Evolutionary conservation across 345 rosid species (phyloP).

Genomic region (Dimocarpus longan): DNA sequence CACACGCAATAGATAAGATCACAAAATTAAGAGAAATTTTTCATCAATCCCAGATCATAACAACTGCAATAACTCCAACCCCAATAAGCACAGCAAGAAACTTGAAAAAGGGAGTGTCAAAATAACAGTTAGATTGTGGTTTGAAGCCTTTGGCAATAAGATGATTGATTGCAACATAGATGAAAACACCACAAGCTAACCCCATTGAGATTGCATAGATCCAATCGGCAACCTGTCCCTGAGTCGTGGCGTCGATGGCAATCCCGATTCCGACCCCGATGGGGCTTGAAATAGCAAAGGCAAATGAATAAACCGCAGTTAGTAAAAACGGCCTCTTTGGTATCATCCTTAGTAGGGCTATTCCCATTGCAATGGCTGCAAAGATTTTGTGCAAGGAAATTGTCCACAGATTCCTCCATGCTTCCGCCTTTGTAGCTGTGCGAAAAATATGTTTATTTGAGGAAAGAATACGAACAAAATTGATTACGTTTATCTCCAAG

Average conservation of each 20-base stretch:
- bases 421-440: conserved; percentile 52
- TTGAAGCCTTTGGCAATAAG: conserved; percentile 78
- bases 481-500: no score
- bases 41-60: conserved; percentile 73
- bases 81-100: conserved; percentile 75
- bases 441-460: not conserved
- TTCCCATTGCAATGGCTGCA: conserved; percentile 89
- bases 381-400: conserved; percentile 80
- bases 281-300: conserved; percentile 79
- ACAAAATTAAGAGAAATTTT: not conserved
- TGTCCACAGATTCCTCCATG: conserved; percentile 94
- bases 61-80: conserved; percentile 65
- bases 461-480: not conserved
- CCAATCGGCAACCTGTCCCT: conserved; percentile 72
- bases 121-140: conserved; percentile 50
- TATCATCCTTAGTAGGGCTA: conserved; percentile 72
- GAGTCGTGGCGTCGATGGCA: conserved; percentile 74
- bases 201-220: conserved; percentile 77
- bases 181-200: conserved; percentile 82
- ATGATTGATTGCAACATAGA: conserved; percentile 81
- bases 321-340: conserved; percentile 77
- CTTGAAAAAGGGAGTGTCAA: conserved; percentile 69
- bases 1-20: no score
- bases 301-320: conserved; percentile 65
- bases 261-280: conserved; percentile 85